Base-by-base conservation (phyloP, 768 basidiomycete genomes). In the Leccinum uliginosum region DNA sequence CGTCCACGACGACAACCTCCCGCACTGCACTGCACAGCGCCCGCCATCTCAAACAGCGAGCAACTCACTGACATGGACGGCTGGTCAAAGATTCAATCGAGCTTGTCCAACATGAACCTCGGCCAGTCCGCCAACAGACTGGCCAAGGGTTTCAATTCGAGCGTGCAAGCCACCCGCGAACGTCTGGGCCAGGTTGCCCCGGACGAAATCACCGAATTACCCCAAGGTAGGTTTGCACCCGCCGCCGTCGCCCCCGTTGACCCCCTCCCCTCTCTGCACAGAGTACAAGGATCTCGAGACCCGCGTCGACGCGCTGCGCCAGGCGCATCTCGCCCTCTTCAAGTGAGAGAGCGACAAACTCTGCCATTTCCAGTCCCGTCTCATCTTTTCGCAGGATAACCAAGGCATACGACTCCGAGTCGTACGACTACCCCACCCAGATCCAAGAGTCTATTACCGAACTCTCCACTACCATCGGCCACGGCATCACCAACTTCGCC, bases 271-370 rank as follows among this genome's bases (percentile, higher is more conserved):
- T 23, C 32, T 19, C 40, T 40, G 23, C 59, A n/a, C 76, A 91
- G 96, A 99, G 72, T 99, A 98, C 81, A 94, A 87, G 67, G 92
- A 96, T 69, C 85, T 99, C 62, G 97, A 99, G 74, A 80, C 86
- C 47, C 88, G 93, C 55, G 97, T 98, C 40, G 97, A 99, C 73
- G 93, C 92, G 29, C 83, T 99, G 52, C 83, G 85, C 62, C 75
- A 80, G 46, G 87, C 91, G 5, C 93, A 96, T 68, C 67, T 87
- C 53, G 68, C 80, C 3, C 59, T 98, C 50, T 80, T 95, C 74
- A 97, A 87, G 92, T 90, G 61, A 54, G 83, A 15, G 17, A 17
- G 12, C 12, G 12, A 32, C 12, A 32, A 17, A 17, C 15, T 15
- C 14, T 26, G 17, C 2, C 32, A 32, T 6, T 21, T 23, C 19